Base-by-base conservation (phyloP, 495 filamentous ascomycete genomes). In the Trichoderma asperelloides region DNA sequence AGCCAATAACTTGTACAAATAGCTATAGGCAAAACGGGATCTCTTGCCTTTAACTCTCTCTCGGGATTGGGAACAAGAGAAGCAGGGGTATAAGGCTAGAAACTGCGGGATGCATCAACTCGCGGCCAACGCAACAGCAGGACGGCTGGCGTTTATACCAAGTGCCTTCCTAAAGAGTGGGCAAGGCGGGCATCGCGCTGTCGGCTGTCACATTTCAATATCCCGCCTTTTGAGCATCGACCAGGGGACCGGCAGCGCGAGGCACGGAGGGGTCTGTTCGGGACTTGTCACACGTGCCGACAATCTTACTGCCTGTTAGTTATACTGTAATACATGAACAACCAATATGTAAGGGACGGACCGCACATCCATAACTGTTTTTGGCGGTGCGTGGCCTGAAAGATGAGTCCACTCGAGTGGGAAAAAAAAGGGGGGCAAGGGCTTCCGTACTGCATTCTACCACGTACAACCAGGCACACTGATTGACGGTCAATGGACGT, bases 71-170 rank as follows among this genome's bases (percentile, higher is more conserved):
- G 43, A 47, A 21, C 49, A 25, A 25, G 23, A 13, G 12, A 30
- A 21, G 55, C 12, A 21, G 55, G 23, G 55, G 55, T 60, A 30
- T 25, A 30, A 1, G 3, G 13, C 28, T 25, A 60, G 55, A 30
- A 60, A 60, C 55, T 30, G 55, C 55, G 28, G 55, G 55, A 60
- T 21, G 55, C 55, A 60, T 60, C 55, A 60, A 25, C 55, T 60
- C 55, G 55, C 55, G 28, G 11, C 55, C 55, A 60, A 27, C 55
- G 27, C 23, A 27, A 60, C 25, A 60, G 55, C 55, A 60, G 55
- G 27, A 60, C 55, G 55, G 11, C 55, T 25, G 23, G 23, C 27
- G 55, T 60, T 60, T 60, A 60, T 60, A 60, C 25, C 55, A 60
- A 60, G 55, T 15, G 25, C 16, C 33, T 25, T 18, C 55, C 55